Percentiles rank a stretch among this genome's conserved stretches.
Evolutionary conservation across 306 rosid genomes (phyloP).

Genomic region (Gastrolobium villosum): DNA sequence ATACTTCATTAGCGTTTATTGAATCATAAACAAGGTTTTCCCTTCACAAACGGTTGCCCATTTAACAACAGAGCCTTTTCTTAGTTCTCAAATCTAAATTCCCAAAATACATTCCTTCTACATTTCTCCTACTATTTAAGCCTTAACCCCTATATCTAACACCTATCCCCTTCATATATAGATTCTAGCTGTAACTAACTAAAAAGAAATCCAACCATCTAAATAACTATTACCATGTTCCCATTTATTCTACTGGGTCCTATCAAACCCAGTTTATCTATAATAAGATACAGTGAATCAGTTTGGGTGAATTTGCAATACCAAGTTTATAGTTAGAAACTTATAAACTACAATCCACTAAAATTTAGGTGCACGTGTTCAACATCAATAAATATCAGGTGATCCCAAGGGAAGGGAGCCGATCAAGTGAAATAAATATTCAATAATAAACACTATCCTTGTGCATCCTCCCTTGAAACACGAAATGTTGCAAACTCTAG

Average conservation of each 20-base stretch:
- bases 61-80: slow-evolving; percentile 5
- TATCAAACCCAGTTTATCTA: slow-evolving; percentile 11
- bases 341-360: no score
- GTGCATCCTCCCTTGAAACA: no score
- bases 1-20: not conserved
- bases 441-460: no score
- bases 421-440: no score
- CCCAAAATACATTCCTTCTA: not conserved
- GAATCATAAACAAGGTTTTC: slow-evolving; percentile 9
- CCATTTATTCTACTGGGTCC: not conserved
- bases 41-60: not conserved
- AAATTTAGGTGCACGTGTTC: no score
- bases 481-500: no score
- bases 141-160: slow-evolving; percentile 11
- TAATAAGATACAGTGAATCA: slow-evolving; percentile 2
- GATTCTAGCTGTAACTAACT: slow-evolving; percentile 7
- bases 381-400: no score
- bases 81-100: not conserved
- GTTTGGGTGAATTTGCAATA: not conserved
- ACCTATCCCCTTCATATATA: not conserved
- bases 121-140: not conserved
- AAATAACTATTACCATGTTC: not conserved
- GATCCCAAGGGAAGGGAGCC: no score
- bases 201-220: slow-evolving; percentile 1
- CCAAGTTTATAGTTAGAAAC: not conserved